A percentile compares a stretch with the other conserved stretches of the same genome.
Conservation (phyloP, 1,139 yeast genomes). For the Entelexis paramagnoliae region DNA sequence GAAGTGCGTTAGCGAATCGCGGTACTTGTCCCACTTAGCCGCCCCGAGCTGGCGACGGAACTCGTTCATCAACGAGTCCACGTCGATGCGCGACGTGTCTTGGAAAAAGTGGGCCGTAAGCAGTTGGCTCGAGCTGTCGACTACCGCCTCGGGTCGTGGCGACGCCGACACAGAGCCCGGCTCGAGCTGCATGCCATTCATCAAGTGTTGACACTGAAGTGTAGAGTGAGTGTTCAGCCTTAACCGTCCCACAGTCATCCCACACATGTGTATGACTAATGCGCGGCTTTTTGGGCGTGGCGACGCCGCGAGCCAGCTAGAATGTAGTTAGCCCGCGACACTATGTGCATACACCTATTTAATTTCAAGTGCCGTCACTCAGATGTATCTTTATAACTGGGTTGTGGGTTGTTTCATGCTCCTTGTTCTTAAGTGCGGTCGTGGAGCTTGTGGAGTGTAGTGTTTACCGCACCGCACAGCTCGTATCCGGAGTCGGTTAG, state of each 20-base stretch:
- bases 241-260: not conserved
- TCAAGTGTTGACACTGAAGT: not conserved
- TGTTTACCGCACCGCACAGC: too few relatives aligned
- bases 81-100: constrained; percentile 43
- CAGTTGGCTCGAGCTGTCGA: not conserved
- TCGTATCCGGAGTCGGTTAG: too few relatives aligned
- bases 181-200: constrained; percentile 11
- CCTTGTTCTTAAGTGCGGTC: too few relatives aligned
- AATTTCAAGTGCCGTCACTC: too few relatives aligned
- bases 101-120: constrained; percentile 14
- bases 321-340: too few relatives aligned
- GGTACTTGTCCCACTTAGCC: constrained; percentile 70
- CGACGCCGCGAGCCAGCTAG: too few relatives aligned
- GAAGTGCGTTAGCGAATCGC: constrained; percentile 64
- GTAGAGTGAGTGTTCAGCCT: not conserved
- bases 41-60: constrained; percentile 61
- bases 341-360: too few relatives aligned
- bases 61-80: constrained; percentile 62
- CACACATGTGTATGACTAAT: not conserved
- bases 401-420: too few relatives aligned
- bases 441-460: too few relatives aligned
- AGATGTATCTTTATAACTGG: too few relatives aligned
- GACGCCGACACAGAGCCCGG: constrained; percentile 10
- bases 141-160: constrained; percentile 1
- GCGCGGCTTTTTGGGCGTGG: not conserved